Conservation (phyloP, 2,329 filamentous ascomycete genomes). For the Colletotrichum orchidophilum region DNA sequence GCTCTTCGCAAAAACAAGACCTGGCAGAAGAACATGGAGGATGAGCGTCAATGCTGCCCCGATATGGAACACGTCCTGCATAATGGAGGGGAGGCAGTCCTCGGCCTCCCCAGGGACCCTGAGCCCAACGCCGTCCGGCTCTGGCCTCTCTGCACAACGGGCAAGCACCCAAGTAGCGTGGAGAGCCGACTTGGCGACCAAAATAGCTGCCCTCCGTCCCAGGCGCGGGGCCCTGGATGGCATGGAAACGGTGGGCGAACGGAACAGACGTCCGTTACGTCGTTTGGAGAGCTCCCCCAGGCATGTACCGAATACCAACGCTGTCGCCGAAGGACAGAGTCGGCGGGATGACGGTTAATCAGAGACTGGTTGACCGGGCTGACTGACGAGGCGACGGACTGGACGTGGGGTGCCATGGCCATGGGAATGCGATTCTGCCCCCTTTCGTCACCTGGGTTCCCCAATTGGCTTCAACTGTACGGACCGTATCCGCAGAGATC, state of each 20-base stretch:
- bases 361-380: not conserved
- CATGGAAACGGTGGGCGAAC: constrained; percentile 6
- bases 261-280: constrained; percentile 8
- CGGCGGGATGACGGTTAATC: not conserved
- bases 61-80: not conserved
- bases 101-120: constrained; percentile 12
- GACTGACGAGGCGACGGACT: constrained; percentile 13
- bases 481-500: constrained; percentile 20
- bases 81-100: not conserved
- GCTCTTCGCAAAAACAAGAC: constrained; percentile 4
- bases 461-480: constrained; percentile 12
- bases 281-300: not conserved
- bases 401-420: constrained; percentile 18
- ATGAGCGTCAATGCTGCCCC: constrained; percentile 19
- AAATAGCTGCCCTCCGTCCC: constrained; percentile 16
- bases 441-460: constrained; percentile 20
- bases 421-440: constrained; percentile 6
- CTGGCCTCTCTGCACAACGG: not conserved
- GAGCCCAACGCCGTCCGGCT: not conserved
- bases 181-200: not conserved
- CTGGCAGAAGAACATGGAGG: constrained; percentile 1
- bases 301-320: constrained; percentile 1
- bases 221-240: not conserved
- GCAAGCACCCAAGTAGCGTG: not conserved
- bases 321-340: not conserved